Evolutionary conservation across 345 rosid species (phyloP).

Genomic region (Chamaenerion angustifolium): DNA sequence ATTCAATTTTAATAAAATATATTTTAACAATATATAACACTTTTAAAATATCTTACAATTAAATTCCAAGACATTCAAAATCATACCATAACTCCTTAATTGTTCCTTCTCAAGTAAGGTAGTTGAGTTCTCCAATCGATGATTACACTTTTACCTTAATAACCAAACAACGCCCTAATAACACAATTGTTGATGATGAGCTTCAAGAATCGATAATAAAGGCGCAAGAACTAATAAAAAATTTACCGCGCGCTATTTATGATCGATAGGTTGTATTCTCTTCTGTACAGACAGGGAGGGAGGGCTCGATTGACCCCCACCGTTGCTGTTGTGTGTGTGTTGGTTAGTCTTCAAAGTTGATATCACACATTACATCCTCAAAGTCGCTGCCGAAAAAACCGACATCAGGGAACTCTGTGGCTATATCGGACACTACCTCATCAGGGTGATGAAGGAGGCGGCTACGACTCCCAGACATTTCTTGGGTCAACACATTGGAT

Average conservation of each 20-base stretch:
- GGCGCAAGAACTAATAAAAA: conserved; percentile 1
- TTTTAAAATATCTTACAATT: too few relatives aligned
- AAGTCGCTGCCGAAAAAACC: conserved; percentile 58
- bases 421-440: conserved; percentile 52
- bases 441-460: conserved; percentile 40
- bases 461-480: conserved; percentile 38
- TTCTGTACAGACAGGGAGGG: conserved; percentile 7
- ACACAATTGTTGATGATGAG: conserved; percentile 7
- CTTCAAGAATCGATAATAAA: background rate
- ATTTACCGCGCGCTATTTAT: background rate
- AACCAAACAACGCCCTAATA: conserved; percentile 11
- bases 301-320: background rate
- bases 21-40: too few relatives aligned
- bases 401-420: conserved; percentile 41
- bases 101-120: too few relatives aligned
- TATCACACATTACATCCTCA: conserved; percentile 42
- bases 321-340: background rate
- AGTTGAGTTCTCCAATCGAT: too few relatives aligned
- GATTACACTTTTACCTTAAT: too few relatives aligned
- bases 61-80: too few relatives aligned
- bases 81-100: too few relatives aligned
- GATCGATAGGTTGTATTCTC: background rate
- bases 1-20: too few relatives aligned
- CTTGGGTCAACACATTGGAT: conserved; percentile 26
- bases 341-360: conserved; percentile 27